Conservation (phyloP, 2,329 filamentous ascomycete genomes). For the Colletotrichum coccodes region DNA sequence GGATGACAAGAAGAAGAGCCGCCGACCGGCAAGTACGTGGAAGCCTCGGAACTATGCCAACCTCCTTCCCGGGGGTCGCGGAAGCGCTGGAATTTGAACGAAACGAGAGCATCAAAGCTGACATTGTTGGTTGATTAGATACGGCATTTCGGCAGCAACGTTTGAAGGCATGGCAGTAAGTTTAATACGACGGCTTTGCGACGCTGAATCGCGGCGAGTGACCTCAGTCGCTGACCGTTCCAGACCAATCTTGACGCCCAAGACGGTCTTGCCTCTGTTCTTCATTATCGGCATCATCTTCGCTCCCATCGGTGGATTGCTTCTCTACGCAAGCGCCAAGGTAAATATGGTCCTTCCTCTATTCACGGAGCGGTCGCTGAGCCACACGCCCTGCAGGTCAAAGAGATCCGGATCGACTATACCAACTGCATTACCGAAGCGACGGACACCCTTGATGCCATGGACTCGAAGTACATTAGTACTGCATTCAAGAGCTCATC, state of each 20-base stretch:
- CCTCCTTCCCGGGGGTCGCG: not conserved
- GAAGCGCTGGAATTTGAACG: slow-evolving; percentile 10
- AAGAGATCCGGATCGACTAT: slow-evolving; percentile 93
- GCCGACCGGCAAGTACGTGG: slow-evolving; percentile 85
- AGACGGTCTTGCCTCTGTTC: slow-evolving; percentile 91
- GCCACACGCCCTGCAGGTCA: slow-evolving; percentile 66
- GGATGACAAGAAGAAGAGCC: slow-evolving; percentile 87
- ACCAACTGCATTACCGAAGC: slow-evolving; percentile 76
- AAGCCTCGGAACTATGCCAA: slow-evolving; percentile 39
- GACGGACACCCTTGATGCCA: slow-evolving; percentile 51
- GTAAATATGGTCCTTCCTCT: slow-evolving; percentile 55
- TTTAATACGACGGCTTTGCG: slow-evolving; percentile 48
- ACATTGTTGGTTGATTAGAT: slow-evolving; percentile 62
- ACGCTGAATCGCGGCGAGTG: not conserved
- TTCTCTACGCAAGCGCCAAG: slow-evolving; percentile 86
- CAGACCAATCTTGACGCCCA: slow-evolving; percentile 93
- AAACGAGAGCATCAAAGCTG: slow-evolving; percentile 8
- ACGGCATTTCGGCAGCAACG: slow-evolving; percentile 97
- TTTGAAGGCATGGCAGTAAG: slow-evolving; percentile 98
- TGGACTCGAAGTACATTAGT: slow-evolving; percentile 68
- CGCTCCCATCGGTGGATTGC: slow-evolving; percentile 87
- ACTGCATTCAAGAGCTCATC: slow-evolving; percentile 76
- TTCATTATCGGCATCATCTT: slow-evolving; percentile 92
- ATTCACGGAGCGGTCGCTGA: not conserved
- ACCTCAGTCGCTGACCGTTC: slow-evolving; percentile 27